Evolutionary conservation across 495 filamentous ascomycete species (phyloP), one percentile per base, ranked within the genome.

Genomic region (Tetracladium marchalianum): DNA sequence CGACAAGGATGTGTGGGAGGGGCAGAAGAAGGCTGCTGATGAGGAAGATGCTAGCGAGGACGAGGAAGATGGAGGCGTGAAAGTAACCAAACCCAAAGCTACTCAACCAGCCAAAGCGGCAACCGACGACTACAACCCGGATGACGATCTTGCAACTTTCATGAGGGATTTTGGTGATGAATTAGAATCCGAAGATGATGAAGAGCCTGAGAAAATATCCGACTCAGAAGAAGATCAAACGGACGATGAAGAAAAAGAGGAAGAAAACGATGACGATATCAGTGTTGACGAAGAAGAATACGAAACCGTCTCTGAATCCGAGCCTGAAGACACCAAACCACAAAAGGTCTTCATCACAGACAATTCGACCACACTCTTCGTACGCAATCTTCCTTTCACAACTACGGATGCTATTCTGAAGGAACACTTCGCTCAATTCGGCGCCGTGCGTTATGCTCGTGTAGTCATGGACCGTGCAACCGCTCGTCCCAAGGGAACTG

Each of bases 361-460:
- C 55, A 83, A 82, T 51, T 73, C 71, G 3, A 76, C 76, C 10
- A 95, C 89, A 0, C 64, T 96, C 34, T 99, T 99, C 68, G 76
- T 97, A 54, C 87, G 92, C 48, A 99, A 99, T 58, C 70, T 99
- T 17, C 90, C 92, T 1, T 99, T 93, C 62, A 83, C 84, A 11
- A 77, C 75, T 31, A 80, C 81, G 18, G 88, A 99, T 56, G 79
- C 87, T 44, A 66, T 73, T 16, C 75, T 99, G 15, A 80, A 85
- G 51, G 75, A 82, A 24, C 88, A 95, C 56, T 99, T 99, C 56
- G 61, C 66, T 9, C 70, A 79, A 52, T 99, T 99, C 53, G 92
- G 92, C 35, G 70, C 72, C 1, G 66, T 97, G 41, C 75, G 87
- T 17, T 99, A 96, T 60, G 90, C 89, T 16, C 73, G 93, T 33